These are phyloP conservation scores for Inga laurina DNA, from an alignment of 306 rosid species.

Conservation along the genomic window DNA sequence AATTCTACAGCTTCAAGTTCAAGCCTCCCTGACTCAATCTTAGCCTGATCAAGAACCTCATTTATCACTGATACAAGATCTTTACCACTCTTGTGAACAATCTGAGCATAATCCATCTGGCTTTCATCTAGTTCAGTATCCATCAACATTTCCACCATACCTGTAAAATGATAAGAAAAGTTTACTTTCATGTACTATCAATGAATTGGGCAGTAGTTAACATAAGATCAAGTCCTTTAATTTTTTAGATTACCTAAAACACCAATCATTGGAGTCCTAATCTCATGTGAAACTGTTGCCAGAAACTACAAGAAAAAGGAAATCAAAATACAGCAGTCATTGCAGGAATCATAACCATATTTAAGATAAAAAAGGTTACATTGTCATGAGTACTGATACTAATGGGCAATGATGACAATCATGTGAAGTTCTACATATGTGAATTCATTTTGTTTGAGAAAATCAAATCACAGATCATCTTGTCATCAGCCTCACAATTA, in stretches of 20 bases:
- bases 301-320: slow-evolving; percentile 66
- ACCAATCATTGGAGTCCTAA: slow-evolving; percentile 98
- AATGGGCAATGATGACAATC: slow-evolving; percentile 9
- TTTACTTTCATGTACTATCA: slow-evolving; percentile 28
- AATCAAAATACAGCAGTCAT: slow-evolving; percentile 26
- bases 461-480: neutral
- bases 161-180: slow-evolving; percentile 46
- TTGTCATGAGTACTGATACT: neutral
- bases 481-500: slow-evolving; percentile 1
- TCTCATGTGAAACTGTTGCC: slow-evolving; percentile 98
- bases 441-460: slow-evolving; percentile 17
- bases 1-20: slow-evolving; percentile 91
- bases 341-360: neutral
- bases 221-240: slow-evolving; percentile 24
- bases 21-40: slow-evolving; percentile 91
- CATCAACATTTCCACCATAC: slow-evolving; percentile 98
- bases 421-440: slow-evolving; percentile 12
- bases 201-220: neutral
- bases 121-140: slow-evolving; percentile 81
- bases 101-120: slow-evolving; percentile 82
- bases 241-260: slow-evolving; percentile 67
- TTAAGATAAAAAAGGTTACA: slow-evolving; percentile 9
- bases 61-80: slow-evolving; percentile 85
- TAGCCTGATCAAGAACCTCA: slow-evolving; percentile 97
- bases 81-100: slow-evolving; percentile 84